Conservation (phyloP, 2,329 filamentous ascomycete species). For the Fusarium acutatum region DNA sequence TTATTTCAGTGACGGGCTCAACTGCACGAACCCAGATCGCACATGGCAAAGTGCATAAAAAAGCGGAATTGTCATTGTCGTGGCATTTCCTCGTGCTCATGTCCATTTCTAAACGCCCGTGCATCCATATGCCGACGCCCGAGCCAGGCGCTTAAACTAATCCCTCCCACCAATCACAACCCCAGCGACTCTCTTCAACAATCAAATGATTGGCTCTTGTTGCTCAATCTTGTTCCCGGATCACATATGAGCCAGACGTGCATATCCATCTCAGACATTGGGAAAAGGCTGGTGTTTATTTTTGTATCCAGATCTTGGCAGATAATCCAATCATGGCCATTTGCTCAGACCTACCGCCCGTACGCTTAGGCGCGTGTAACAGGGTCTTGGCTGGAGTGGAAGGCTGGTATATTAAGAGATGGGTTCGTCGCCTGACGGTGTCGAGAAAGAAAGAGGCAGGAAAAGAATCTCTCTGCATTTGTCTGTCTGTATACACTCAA, state of each 20-base stretch:
- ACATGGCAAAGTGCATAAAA: conserved; percentile 17
- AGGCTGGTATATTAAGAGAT: conserved; percentile 42
- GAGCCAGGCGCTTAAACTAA: conserved; percentile 33
- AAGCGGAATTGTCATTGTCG: neutral
- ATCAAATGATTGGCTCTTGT: conserved; percentile 24
- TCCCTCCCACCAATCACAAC: conserved; percentile 24
- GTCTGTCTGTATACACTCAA: conserved; percentile 24
- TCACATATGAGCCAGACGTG: conserved; percentile 25
- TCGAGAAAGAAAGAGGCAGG: conserved; percentile 24
- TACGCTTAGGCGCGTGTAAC: conserved; percentile 15
- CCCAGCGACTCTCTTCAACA: neutral
- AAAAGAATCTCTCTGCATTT: conserved; percentile 34
- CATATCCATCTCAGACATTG: conserved; percentile 9
- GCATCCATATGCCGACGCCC: conserved; percentile 27
- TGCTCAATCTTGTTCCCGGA: conserved; percentile 15
- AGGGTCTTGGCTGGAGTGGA: conserved; percentile 3
- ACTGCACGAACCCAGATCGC: conserved; percentile 1
- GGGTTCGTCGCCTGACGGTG: conserved; percentile 15
- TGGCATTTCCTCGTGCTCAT: conserved; percentile 6
- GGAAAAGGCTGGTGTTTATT: conserved; percentile 27
- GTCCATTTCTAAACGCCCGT: conserved; percentile 25
- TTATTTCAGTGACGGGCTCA: neutral
- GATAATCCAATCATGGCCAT: conserved; percentile 19
- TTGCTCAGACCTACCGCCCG: conserved; percentile 21
- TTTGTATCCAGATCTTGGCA: conserved; percentile 20